Base-by-base conservation (phyloP, 1,284 basidiomycete species). In the Cryptococcus floricola region DNA sequence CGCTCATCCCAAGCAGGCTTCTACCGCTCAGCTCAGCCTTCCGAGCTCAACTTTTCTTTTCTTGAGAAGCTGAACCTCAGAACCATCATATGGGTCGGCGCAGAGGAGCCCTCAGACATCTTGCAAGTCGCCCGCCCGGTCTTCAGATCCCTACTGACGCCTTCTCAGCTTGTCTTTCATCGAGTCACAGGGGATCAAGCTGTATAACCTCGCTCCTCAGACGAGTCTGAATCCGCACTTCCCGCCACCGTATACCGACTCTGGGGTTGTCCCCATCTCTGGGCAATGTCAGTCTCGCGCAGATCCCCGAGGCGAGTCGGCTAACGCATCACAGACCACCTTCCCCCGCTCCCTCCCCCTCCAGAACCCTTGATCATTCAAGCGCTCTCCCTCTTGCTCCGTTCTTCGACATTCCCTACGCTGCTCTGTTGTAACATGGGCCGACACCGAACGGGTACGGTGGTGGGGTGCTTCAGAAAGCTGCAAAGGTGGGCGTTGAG, bases 351-450 rank as follows among this genome's bases (percentile, higher is more conserved):
- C 19, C 74, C 74, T 9, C 74, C 74, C 12, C 74, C 74, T 0
- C 67, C 74, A 0, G 81, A 82, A 67, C 80, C 81, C 23, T 73
- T 81, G 10, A 81, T 82, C 57, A 76, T 82, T 51, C 77, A 79
- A 59, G 79, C 81, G 1, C 69, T 82, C 54, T 76, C 80, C 19
- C 71, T 81, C 28, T 73, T 82, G 42, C 73, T 82, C 6, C 76
- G 79, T 50, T 77, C 80, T 0, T 62, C 70, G 1, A 79, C 77
- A 4, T 80, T 80, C 56, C 81, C 81, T 0, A 76, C 77, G 2
- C 69, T 81, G 2, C 78, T 82, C 55, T 81, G 80, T 74, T 82
- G 81, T 67, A 80, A 80, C 56, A 75, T 81, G 58, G 81, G 81
- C 4, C 65, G 80, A 50, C 80, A 81, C 59, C 60, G 80, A 10